Conservation (phyloP, 441 rosid genomes). For the Syzygium syzygioides region DNA sequence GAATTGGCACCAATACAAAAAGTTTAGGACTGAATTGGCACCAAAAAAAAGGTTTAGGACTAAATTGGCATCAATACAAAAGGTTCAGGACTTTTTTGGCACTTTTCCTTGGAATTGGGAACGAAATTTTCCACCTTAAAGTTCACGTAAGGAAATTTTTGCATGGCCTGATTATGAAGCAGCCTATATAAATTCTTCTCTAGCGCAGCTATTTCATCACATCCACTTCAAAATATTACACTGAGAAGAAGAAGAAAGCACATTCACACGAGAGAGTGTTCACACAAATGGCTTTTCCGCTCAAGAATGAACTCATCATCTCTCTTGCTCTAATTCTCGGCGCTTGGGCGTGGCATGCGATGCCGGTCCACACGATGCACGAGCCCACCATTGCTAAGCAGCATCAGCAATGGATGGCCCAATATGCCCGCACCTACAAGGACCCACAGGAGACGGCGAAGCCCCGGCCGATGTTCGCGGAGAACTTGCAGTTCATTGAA, state of each 20-base stretch:
- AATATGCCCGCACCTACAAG: background rate
- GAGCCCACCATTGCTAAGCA: background rate
- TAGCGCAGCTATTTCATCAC: background rate
- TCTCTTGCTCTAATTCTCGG: no score
- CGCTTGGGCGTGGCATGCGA: no score
- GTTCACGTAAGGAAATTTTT: background rate
- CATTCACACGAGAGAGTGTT: no score
- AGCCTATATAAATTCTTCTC: background rate
- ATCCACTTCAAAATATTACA: background rate
- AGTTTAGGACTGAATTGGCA: no score
- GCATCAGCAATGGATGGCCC: background rate
- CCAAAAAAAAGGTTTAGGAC: no score
- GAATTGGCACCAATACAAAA: no score
- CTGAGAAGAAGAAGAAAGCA: background rate
- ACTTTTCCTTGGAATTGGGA: background rate
- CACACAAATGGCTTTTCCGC: background rate
- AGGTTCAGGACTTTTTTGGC: no score
- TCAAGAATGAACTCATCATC: background rate
- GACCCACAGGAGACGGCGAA: background rate
- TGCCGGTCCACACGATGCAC: background rate
- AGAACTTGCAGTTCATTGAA: background rate
- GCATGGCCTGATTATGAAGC: background rate
- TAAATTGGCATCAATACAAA: no score
- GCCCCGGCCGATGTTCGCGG: background rate
- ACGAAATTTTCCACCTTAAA: background rate